Conservation (phyloP, 2,329 filamentous ascomycete genomes). For the Aspergillus uvarum region DNA sequence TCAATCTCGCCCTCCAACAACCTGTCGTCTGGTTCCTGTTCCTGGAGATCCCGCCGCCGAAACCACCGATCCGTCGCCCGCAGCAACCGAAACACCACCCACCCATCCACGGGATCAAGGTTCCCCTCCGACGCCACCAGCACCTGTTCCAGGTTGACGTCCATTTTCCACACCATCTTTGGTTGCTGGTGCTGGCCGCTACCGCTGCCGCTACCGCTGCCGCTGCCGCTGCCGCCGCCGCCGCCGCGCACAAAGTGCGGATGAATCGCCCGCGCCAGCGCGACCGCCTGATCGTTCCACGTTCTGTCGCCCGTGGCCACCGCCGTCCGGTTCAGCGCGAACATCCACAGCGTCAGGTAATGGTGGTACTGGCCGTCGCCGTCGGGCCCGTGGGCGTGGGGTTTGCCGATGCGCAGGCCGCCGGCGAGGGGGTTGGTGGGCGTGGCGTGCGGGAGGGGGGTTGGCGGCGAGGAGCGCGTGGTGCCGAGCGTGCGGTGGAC, state of each 20-base stretch:
- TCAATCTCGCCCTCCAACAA: constrained; percentile 51
- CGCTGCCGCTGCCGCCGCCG: constrained; percentile 24
- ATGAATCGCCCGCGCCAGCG: constrained; percentile 55
- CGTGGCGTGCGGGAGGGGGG: constrained; percentile 53
- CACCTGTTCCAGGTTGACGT: constrained; percentile 48
- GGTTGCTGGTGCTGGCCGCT: too few relatives aligned
- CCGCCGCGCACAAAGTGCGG: constrained; percentile 51
- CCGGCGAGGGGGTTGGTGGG: constrained; percentile 54
- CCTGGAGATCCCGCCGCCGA: neutral
- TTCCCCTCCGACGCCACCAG: constrained; percentile 56
- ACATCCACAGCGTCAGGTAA: constrained; percentile 64
- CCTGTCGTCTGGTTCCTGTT: constrained; percentile 18
- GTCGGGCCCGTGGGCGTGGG: constrained; percentile 50
- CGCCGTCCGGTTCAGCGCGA: constrained; percentile 57
- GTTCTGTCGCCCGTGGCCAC: constrained; percentile 47
- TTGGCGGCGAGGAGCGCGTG: constrained; percentile 48
- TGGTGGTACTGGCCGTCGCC: constrained; percentile 63
- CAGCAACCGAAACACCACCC: constrained; percentile 51
- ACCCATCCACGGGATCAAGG: constrained; percentile 57
- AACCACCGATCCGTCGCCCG: constrained; percentile 41
- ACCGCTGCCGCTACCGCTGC: constrained; percentile 26
- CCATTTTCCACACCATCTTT: constrained; percentile 58
- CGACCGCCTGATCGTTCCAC: constrained; percentile 54
- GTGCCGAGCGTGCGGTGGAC: constrained; percentile 56
- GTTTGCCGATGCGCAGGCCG: constrained; percentile 60